Evolutionary conservation across 1,284 basidiomycete genomes (phyloP).

Genomic region (Cronartium ribicola): DNA sequence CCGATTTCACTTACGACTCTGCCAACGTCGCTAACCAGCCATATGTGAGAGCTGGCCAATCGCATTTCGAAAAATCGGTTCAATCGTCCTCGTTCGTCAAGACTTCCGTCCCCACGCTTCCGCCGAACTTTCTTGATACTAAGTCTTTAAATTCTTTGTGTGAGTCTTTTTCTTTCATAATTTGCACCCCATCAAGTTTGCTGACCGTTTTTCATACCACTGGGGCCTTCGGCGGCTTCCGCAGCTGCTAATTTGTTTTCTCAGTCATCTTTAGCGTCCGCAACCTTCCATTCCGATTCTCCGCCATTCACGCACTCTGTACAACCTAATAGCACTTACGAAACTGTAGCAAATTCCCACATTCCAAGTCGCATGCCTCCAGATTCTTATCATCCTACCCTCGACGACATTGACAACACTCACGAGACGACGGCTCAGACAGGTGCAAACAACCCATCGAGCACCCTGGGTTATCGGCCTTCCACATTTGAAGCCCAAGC

Average conservation of each 20-base stretch:
- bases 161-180: not conserved
- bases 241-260: not conserved
- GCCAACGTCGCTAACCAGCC: no score
- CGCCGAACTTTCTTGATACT: not conserved
- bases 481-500: no score
- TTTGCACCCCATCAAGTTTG: not conserved
- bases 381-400: no score
- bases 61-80: no score
- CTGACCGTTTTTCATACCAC: not conserved
- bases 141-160: not conserved
- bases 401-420: slow-evolving; percentile 4
- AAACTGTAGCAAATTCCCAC: no score
- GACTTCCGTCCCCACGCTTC: not conserved
- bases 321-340: not conserved
- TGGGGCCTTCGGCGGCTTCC: not conserved
- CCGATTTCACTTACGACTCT: no score
- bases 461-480: no score
- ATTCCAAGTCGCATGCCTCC: no score
- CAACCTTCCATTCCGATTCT: slow-evolving; percentile 4
- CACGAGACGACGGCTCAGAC: not conserved
- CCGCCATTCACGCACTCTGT: not conserved
- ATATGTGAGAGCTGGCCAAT: no score
- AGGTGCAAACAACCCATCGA: no score
- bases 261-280: not conserved
- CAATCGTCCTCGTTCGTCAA: not conserved